Percentiles rank a stretch among this genome's conserved stretches.
phyloP scores from a whole-genome alignment of 2,329 filamentous ascomycete genomes.

The Penicillium sp. region DNA sequence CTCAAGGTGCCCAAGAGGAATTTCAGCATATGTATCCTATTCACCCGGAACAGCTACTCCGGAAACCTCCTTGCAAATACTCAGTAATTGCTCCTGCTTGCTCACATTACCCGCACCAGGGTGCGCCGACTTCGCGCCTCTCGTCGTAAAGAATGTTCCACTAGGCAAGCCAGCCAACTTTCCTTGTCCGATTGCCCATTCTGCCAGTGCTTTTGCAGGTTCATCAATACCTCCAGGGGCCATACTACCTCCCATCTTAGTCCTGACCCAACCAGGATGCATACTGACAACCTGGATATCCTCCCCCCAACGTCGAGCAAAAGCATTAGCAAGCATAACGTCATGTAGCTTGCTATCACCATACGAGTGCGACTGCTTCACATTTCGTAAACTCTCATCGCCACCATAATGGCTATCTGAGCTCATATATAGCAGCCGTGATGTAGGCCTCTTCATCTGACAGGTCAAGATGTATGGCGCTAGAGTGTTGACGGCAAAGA shows the following conservation, averaged over 20 bases:
- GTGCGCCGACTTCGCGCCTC: slow-evolving; percentile 32
- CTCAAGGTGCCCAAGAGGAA: background rate
- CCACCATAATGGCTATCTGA: slow-evolving; percentile 59
- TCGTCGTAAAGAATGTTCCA: slow-evolving; percentile 29
- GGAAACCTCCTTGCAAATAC: slow-evolving; percentile 35
- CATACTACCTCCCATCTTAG: slow-evolving; percentile 59
- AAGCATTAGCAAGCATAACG: slow-evolving; percentile 61
- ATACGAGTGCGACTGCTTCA: slow-evolving; percentile 53
- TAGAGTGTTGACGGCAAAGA: slow-evolving; percentile 63
- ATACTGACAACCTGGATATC: slow-evolving; percentile 55
- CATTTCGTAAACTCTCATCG: slow-evolving; percentile 48
- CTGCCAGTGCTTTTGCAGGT: slow-evolving; percentile 56
- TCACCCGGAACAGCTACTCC: slow-evolving; percentile 25
- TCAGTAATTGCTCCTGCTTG: slow-evolving; percentile 39
- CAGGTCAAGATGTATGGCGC: slow-evolving; percentile 64
- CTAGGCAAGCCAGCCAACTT: slow-evolving; percentile 27
- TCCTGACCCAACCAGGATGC: slow-evolving; percentile 62
- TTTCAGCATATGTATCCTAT: background rate
- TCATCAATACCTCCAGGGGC: slow-evolving; percentile 57
- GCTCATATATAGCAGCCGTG: slow-evolving; percentile 59
- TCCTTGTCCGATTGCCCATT: slow-evolving; percentile 47
- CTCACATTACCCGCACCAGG: slow-evolving; percentile 35
- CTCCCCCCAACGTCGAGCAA: slow-evolving; percentile 55
- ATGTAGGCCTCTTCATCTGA: slow-evolving; percentile 55
- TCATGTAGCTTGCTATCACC: slow-evolving; percentile 64